These are phyloP conservation scores for Abrus pulchellus DNA, from an alignment of 306 rosid genomes.

Conservation along the genomic window DNA sequence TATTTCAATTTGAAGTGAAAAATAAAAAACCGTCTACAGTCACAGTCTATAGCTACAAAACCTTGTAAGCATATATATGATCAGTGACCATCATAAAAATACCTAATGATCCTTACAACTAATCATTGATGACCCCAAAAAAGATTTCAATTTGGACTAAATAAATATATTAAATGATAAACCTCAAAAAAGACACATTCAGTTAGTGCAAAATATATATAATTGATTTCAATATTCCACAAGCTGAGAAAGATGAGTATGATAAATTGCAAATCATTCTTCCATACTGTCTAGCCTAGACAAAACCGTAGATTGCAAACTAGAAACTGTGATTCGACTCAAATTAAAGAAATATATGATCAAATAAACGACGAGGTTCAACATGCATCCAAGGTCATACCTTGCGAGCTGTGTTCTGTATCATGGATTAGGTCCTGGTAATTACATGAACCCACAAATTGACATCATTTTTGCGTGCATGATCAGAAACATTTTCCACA, in stretches of 20 bases:
- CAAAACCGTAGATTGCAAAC: background rate
- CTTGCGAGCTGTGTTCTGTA: background rate
- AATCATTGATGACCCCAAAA: too few relatives aligned
- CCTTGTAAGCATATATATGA: background rate
- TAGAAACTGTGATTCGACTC: background rate
- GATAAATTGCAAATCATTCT: background rate
- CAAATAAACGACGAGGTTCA: background rate
- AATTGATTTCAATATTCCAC: background rate
- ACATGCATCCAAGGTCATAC: slow-evolving; percentile 1
- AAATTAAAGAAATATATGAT: background rate
- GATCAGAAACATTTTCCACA: slow-evolving; percentile 39
- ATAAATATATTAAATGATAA: too few relatives aligned
- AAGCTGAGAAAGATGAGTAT: background rate
- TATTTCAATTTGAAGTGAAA: background rate
- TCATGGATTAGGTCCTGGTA: background rate
- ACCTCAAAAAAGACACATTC: background rate
- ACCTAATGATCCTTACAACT: too few relatives aligned
- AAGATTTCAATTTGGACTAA: background rate
- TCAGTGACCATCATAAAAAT: background rate
- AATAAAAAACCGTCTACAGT: background rate
- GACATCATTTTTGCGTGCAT: slow-evolving; percentile 58
- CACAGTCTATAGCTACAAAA: background rate
- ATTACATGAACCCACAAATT: slow-evolving; percentile 45
- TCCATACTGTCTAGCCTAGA: background rate
- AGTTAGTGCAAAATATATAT: background rate